Conservation (phyloP, 805 yeast species). For the Zygosaccharomyces siamensis region DNA sequence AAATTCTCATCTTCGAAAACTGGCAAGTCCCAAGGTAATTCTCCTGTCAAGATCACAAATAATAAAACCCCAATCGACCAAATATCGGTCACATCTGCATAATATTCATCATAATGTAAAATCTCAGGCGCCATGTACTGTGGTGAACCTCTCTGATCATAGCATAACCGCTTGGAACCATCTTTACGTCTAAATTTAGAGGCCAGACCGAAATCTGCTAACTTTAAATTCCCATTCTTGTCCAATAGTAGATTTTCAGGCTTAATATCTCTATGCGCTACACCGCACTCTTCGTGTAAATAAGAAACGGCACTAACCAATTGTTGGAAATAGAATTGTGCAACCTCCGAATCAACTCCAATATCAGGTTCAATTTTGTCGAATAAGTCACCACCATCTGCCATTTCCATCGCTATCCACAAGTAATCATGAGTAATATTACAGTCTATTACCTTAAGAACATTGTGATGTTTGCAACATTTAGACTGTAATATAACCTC, state of each 20-base stretch:
- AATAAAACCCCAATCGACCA: conserved; percentile 69
- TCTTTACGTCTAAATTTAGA: conserved; percentile 48
- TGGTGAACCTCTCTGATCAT: conserved; percentile 63
- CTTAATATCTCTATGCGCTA: conserved; percentile 70
- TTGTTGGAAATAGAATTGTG: conserved; percentile 66
- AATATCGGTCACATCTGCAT: conserved; percentile 53
- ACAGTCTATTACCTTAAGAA: conserved; percentile 50
- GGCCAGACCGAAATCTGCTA: conserved; percentile 78
- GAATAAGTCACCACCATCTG: conserved; percentile 71
- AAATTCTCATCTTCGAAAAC: conserved; percentile 47
- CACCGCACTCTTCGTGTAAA: conserved; percentile 57
- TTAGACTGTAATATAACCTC: conserved; percentile 58
- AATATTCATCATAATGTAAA: conserved; percentile 40
- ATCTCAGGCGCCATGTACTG: conserved; percentile 81
- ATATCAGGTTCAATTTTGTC: conserved; percentile 75
- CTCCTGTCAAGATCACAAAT: conserved; percentile 59
- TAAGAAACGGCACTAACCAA: conserved; percentile 55
- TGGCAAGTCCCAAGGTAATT: conserved; percentile 71
- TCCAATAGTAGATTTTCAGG: conserved; percentile 71
- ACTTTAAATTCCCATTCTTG: conserved; percentile 56
- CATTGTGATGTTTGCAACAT: conserved; percentile 56
- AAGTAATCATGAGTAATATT: conserved; percentile 53
- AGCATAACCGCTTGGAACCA: conserved; percentile 45
- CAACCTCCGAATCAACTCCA: conserved; percentile 61
- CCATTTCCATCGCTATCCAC: conserved; percentile 64